Evolutionary conservation across 495 filamentous ascomycete genomes (phyloP).

Genomic region (Penicillium cinerascens): DNA sequence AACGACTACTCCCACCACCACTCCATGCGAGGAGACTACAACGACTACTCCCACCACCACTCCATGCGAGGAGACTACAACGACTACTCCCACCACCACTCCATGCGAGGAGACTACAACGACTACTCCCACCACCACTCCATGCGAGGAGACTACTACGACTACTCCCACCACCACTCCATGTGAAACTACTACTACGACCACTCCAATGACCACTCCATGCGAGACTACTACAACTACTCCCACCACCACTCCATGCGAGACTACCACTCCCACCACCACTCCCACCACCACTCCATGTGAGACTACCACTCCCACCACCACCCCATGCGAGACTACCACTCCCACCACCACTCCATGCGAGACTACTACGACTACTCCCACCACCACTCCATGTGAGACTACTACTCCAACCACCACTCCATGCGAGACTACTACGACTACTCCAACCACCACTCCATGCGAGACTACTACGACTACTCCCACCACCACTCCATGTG

Average conservation of each 20-base stretch:
- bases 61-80: constrained; percentile 8
- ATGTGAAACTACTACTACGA: constrained; percentile 1
- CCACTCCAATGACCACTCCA: not conserved
- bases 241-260: constrained; percentile 9
- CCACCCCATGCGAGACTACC: constrained; percentile 15
- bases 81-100: not conserved
- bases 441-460: constrained; percentile 9
- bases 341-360: constrained; percentile 13
- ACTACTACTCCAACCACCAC: constrained; percentile 2
- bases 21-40: constrained; percentile 11
- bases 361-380: constrained; percentile 12
- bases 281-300: constrained; percentile 1
- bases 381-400: constrained; percentile 14
- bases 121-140: not conserved
- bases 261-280: constrained; percentile 1
- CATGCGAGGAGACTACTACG: not conserved
- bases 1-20: not conserved
- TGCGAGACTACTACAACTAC: constrained; percentile 14
- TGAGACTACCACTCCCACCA: constrained; percentile 2
- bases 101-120: not conserved
- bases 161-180: constrained; percentile 1
- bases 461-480: constrained; percentile 12
- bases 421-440: constrained; percentile 9
- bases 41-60: constrained; percentile 4
- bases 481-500: constrained; percentile 6